phyloP scores from a whole-genome alignment of 2,329 filamentous ascomycete genomes.

The Chalaropsis ovoidea region DNA sequence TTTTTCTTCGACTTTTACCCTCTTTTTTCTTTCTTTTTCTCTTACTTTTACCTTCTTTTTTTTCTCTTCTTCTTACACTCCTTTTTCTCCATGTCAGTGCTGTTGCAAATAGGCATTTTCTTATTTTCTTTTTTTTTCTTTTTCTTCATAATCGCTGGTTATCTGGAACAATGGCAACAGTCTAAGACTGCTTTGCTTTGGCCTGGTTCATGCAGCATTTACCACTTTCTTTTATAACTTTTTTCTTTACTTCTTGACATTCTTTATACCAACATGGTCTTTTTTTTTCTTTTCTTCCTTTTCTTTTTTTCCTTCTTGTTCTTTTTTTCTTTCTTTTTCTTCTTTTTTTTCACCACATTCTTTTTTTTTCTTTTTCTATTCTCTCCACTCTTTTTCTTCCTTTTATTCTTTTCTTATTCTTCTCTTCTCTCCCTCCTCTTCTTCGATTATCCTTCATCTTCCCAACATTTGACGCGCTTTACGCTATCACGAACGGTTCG shows the following conservation, averaged over 20 bases:
- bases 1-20: not conserved
- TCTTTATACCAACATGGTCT: not conserved
- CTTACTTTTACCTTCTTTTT: not conserved
- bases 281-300: slow-evolving; percentile 6
- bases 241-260: slow-evolving; percentile 12
- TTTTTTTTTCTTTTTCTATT: slow-evolving; percentile 4
- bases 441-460: not conserved
- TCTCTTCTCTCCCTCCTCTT: not conserved
- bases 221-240: not conserved
- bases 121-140: not conserved
- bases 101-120: not conserved
- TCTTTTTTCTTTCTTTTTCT: not conserved
- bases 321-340: not conserved
- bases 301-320: slow-evolving; percentile 1
- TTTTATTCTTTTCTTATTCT: slow-evolving; percentile 1
- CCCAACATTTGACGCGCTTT: not conserved
- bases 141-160: not conserved
- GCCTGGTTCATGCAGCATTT: not conserved
- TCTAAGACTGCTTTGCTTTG: too few species aligned
- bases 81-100: not conserved
- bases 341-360: not conserved
- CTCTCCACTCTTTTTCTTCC: not conserved
- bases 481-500: not conserved
- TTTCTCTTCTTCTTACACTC: not conserved
- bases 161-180: not conserved